A percentile compares a stretch with the other conserved stretches of the same genome.
Evolutionary conservation across 2,329 filamentous ascomycete species (phyloP).

Genomic region (Periglandula ipomoeae): DNA sequence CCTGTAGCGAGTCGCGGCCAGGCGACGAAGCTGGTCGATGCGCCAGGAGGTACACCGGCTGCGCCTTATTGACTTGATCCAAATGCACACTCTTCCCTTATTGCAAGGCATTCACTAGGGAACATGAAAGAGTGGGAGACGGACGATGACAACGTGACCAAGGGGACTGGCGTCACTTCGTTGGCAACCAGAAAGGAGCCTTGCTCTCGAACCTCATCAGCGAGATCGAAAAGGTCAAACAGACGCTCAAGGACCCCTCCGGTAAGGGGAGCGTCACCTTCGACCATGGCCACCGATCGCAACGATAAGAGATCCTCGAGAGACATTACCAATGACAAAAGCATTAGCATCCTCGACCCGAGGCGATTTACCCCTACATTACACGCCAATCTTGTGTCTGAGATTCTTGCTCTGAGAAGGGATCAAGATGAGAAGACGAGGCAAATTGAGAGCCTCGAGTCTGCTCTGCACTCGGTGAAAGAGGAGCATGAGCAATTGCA

Average conservation of each 20-base stretch:
- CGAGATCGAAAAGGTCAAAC: conserved; percentile 50
- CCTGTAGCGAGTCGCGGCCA: not conserved
- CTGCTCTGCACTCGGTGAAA: conserved; percentile 58
- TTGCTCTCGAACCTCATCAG: conserved; percentile 64
- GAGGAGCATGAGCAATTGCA: conserved; percentile 67
- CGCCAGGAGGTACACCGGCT: not conserved
- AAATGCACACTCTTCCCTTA: not conserved
- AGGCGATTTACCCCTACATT: conserved; percentile 90
- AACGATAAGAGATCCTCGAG: conserved; percentile 41
- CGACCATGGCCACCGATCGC: conserved; percentile 33
- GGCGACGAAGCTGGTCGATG: not conserved
- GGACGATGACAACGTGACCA: conserved; percentile 49
- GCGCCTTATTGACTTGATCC: not conserved
- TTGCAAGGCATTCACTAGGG: not conserved
- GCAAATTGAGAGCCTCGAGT: conserved; percentile 78
- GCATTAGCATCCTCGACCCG: conserved; percentile 70
- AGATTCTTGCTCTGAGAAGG: conserved; percentile 77
- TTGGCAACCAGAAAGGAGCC: conserved; percentile 59
- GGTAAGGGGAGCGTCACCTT: conserved; percentile 48
- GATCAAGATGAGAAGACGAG: conserved; percentile 87
- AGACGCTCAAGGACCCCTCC: conserved; percentile 57
- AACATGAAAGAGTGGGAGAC: conserved; percentile 52
- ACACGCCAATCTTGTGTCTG: conserved; percentile 88
- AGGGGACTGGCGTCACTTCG: conserved; percentile 42
- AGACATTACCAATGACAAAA: conserved; percentile 57